phyloP scores from a whole-genome alignment of 768 basidiomycete species.

The Leccinum disarticulatum region DNA sequence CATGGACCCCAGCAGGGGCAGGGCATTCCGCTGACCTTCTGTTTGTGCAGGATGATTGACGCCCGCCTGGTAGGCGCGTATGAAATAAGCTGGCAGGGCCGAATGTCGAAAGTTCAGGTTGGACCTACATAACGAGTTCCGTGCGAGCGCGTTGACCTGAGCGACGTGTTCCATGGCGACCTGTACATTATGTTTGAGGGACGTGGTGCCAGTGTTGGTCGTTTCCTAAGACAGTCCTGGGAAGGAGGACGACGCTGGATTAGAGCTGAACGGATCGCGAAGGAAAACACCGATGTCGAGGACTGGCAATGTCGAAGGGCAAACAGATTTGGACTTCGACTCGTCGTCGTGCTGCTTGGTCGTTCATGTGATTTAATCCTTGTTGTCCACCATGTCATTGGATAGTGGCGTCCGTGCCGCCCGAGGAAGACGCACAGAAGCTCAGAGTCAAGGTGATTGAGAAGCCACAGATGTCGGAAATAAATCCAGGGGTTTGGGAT shows the following conservation, averaged over 20 bases:
- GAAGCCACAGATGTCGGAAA: constrained; percentile 96
- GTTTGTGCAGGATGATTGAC: constrained; percentile 51
- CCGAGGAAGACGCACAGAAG: constrained; percentile 19
- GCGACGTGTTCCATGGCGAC: constrained; percentile 49
- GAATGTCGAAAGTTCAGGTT: no score
- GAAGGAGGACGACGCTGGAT: constrained; percentile 17
- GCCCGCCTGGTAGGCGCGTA: no score
- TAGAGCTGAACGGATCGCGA: constrained; percentile 16
- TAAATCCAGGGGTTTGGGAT: constrained; percentile 95
- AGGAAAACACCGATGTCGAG: constrained; percentile 17
- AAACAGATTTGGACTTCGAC: no score
- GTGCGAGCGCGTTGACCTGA: no score
- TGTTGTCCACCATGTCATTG: not conserved
- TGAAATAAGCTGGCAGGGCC: no score
- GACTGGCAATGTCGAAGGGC: constrained; percentile 12
- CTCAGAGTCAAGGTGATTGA: constrained; percentile 82
- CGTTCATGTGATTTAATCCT: no score
- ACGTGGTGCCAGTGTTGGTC: constrained; percentile 4
- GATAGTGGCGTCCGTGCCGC: not conserved
- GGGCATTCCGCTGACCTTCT: constrained; percentile 40
- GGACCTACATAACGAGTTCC: constrained; percentile 20
- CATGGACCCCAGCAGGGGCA: not conserved
- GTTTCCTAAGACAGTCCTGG: constrained; percentile 30
- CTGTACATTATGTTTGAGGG: constrained; percentile 55
- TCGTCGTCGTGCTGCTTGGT: no score